These are phyloP conservation scores for Metarhizium guizhouense DNA, from an alignment of 2,329 filamentous ascomycete species.

Conservation along the genomic window DNA sequence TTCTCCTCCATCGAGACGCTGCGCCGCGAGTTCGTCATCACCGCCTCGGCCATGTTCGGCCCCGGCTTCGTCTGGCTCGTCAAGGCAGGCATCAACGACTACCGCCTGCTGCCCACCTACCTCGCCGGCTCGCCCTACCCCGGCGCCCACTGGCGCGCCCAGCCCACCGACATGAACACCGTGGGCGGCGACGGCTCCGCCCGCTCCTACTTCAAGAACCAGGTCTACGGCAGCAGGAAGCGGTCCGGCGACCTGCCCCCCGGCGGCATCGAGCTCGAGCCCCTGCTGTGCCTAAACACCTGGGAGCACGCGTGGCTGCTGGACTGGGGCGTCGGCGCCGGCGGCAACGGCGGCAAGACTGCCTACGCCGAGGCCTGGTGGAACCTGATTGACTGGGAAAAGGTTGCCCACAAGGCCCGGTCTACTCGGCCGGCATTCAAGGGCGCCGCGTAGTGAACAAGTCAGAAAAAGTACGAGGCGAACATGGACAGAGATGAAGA, in stretches of 20 bases:
- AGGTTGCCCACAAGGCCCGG: conserved; percentile 43
- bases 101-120: conserved; percentile 78
- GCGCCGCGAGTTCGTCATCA: conserved; percentile 68
- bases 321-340: conserved; percentile 58
- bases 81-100: conserved; percentile 38
- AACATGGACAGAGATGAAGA: too few relatives aligned
- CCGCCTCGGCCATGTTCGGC: conserved; percentile 86
- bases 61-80: conserved; percentile 97
- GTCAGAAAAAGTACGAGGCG: not conserved
- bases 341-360: conserved; percentile 62
- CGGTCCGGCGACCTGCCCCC: conserved; percentile 38
- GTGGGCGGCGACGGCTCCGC: conserved; percentile 30
- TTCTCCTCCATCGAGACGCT: conserved; percentile 83
- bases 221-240: conserved; percentile 20
- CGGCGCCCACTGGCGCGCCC: conserved; percentile 71
- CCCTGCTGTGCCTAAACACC: conserved; percentile 84
- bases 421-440: conserved; percentile 26
- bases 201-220: conserved; percentile 29
- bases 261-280: conserved; percentile 60
- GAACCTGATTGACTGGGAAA: conserved; percentile 76
- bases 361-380: conserved; percentile 77
- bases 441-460: conserved; percentile 9
- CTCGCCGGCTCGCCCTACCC: conserved; percentile 83
- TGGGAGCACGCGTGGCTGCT: conserved; percentile 92
- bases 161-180: conserved; percentile 62